Percentiles rank a stretch among this genome's conserved stretches.
phyloP scores from a whole-genome alignment of 352 stramenopile genomes.

The Pythium inflatum region DNA sequence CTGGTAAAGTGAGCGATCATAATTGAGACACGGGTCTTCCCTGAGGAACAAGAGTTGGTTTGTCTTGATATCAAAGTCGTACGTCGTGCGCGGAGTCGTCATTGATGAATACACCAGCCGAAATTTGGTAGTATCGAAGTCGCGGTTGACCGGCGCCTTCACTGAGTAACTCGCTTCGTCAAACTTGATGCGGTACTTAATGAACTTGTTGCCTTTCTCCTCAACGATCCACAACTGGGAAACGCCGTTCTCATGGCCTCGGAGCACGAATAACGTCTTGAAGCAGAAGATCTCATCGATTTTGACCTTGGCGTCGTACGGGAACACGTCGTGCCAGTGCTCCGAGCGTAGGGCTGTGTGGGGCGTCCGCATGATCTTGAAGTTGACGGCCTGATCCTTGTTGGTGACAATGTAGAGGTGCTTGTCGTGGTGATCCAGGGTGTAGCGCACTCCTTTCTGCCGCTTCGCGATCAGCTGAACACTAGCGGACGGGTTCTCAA shows the following conservation, averaged over 20 bases:
- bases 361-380: slow-evolving; percentile 88
- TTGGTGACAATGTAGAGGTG: slow-evolving; percentile 96
- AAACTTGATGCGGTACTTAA: slow-evolving; percentile 81
- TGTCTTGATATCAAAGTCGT: slow-evolving; percentile 83
- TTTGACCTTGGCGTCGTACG: slow-evolving; percentile 79
- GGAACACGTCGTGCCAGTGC: slow-evolving; percentile 90
- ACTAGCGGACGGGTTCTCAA: slow-evolving; percentile 50
- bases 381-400: slow-evolving; percentile 92
- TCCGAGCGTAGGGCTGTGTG: slow-evolving; percentile 50
- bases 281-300: slow-evolving; percentile 91
- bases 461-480: slow-evolving; percentile 70
- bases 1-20: slow-evolving; percentile 92
- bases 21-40: slow-evolving; percentile 92
- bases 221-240: slow-evolving; percentile 87
- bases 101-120: slow-evolving; percentile 94
- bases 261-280: slow-evolving; percentile 84
- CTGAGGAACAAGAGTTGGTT: slow-evolving; percentile 85
- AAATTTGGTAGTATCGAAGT: slow-evolving; percentile 90
- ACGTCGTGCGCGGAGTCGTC: slow-evolving; percentile 88
- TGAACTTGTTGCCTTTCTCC: slow-evolving; percentile 42
- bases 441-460: slow-evolving; percentile 76
- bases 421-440: slow-evolving; percentile 85
- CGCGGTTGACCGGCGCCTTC: slow-evolving; percentile 69
- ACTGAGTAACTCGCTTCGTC: slow-evolving; percentile 92
- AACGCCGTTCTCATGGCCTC: slow-evolving; percentile 85